A percentile compares a stretch with the other conserved stretches of the same genome.
Conservation (phyloP, 2,329 filamentous ascomycete genomes). For the Cadophora sp. region DNA sequence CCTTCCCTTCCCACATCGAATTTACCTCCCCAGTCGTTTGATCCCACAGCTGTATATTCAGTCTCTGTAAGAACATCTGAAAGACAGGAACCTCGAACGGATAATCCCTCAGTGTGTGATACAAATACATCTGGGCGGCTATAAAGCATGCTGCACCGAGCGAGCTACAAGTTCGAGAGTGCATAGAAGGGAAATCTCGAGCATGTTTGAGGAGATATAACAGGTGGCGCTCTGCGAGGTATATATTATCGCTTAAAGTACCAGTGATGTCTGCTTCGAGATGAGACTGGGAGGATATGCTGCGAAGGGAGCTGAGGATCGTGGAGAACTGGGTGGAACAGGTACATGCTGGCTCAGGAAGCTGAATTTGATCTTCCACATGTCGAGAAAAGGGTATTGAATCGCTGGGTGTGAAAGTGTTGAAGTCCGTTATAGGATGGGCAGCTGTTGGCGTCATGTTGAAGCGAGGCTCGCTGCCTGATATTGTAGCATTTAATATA, state of each 20-base stretch:
- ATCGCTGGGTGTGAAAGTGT: background rate
- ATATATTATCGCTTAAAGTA: conserved; percentile 3
- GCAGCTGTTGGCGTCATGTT: background rate
- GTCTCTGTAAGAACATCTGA: conserved; percentile 2
- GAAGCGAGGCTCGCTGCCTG: conserved; percentile 3
- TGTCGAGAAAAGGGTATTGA: background rate
- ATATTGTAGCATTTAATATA: background rate
- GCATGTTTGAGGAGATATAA: conserved; percentile 3
- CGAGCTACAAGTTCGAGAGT: conserved; percentile 11
- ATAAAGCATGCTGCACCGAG: conserved; percentile 15
- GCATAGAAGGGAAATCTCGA: background rate
- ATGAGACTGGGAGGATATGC: background rate
- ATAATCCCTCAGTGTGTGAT: conserved; percentile 13
- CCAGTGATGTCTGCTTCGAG: conserved; percentile 6
- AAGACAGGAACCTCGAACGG: conserved; percentile 16
- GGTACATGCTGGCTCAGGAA: background rate
- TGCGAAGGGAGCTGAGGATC: background rate
- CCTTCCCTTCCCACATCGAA: background rate
- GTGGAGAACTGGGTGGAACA: conserved; percentile 9
- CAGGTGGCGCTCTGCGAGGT: conserved; percentile 17
- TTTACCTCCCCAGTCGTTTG: background rate
- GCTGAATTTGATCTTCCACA: background rate
- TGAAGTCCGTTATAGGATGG: background rate
- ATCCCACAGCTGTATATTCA: background rate
- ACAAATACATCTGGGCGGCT: conserved; percentile 15